These are phyloP conservation scores for Ceratocystis smalleyi DNA, from an alignment of 2,329 filamentous ascomycete species.

Conservation along the genomic window DNA sequence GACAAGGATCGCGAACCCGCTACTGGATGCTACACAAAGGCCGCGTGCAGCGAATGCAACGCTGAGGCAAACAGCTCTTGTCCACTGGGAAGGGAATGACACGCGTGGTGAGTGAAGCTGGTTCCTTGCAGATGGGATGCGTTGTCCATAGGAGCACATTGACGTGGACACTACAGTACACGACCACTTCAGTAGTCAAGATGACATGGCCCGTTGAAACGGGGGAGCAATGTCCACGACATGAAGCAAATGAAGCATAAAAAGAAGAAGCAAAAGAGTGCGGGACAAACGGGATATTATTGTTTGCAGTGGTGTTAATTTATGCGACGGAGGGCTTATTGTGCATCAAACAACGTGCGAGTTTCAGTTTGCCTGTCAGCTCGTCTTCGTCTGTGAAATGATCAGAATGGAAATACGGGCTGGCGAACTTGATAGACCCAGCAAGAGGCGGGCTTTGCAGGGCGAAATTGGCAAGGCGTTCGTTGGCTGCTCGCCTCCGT, in stretches of 20 bases:
- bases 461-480: background rate
- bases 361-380: background rate
- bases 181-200: background rate
- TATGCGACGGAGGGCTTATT: background rate
- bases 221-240: background rate
- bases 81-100: background rate
- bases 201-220: too few relatives aligned
- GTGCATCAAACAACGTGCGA: background rate
- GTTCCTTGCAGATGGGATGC: background rate
- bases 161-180: background rate
- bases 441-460: background rate
- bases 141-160: background rate
- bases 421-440: background rate
- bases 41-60: background rate
- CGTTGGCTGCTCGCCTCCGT: background rate
- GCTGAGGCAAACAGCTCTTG: background rate
- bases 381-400: background rate
- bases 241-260: background rate
- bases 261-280: background rate
- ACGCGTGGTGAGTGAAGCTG: background rate
- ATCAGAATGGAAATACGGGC: background rate
- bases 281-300: background rate
- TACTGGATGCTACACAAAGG: background rate
- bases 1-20: background rate
- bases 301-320: background rate